Percentiles rank a stretch among this genome's conserved stretches.
Conservation (phyloP, 192 early-diverging fungal genomes). For the Coemansia erecta region DNA sequence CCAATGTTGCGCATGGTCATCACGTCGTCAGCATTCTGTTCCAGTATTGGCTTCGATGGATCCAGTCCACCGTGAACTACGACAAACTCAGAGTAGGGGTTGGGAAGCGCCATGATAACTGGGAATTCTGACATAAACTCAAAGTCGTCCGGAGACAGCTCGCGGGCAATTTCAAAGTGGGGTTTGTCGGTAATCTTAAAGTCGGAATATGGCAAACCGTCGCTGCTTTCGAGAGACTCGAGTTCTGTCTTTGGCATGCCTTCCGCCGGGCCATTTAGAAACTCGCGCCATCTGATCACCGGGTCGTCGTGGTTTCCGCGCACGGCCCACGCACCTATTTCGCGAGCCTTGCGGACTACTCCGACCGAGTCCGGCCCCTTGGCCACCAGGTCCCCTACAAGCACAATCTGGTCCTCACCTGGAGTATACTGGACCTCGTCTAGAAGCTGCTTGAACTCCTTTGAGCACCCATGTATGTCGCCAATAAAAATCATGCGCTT, state of each 20-base stretch:
- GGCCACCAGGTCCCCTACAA: slow-evolving; percentile 66
- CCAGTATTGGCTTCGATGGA: slow-evolving; percentile 41
- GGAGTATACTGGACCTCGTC: slow-evolving; percentile 34
- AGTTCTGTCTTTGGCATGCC: slow-evolving; percentile 11
- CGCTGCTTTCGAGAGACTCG: slow-evolving; percentile 8
- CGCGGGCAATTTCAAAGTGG: slow-evolving; percentile 45
- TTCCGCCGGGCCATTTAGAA: slow-evolving; percentile 42
- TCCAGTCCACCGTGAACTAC: slow-evolving; percentile 73
- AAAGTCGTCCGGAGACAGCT: slow-evolving; percentile 46
- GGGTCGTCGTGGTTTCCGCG: slow-evolving; percentile 77
- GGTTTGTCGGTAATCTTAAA: slow-evolving; percentile 17
- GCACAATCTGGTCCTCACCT: slow-evolving; percentile 58
- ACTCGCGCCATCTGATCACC: slow-evolving; percentile 60
- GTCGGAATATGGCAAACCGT: slow-evolving; percentile 20
- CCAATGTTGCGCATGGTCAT: slow-evolving; percentile 60
- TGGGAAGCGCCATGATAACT: slow-evolving; percentile 53
- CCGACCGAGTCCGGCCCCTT: slow-evolving; percentile 63
- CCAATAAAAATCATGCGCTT: slow-evolving; percentile 64
- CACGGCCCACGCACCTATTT: slow-evolving; percentile 55
- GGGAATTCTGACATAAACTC: slow-evolving; percentile 58
- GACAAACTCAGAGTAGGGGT: slow-evolving; percentile 42
- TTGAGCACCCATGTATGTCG: slow-evolving; percentile 64
- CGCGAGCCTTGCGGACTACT: slow-evolving; percentile 55
- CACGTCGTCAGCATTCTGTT: slow-evolving; percentile 59
- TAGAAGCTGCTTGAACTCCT: slow-evolving; percentile 58